Conservation (phyloP, 441 rosid genomes). For the Populus tomentosa region DNA sequence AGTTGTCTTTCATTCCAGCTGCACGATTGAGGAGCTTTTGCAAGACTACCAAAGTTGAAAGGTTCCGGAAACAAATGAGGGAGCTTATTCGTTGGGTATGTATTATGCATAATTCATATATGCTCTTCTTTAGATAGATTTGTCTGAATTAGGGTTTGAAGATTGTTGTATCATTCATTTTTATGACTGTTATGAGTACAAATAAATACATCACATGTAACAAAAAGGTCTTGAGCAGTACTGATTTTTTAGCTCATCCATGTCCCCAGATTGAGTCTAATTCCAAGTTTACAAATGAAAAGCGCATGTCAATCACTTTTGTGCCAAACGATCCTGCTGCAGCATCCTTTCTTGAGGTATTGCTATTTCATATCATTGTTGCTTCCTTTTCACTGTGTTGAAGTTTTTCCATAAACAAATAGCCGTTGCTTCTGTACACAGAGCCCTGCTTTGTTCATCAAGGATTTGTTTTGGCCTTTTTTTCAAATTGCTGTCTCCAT, state of each 20-base stretch:
- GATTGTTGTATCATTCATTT: neutral
- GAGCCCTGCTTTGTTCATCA: neutral
- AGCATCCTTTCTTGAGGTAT: conserved; percentile 69
- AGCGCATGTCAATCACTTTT: conserved; percentile 48
- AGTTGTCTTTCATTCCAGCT: conserved; percentile 76
- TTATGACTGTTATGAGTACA: neutral
- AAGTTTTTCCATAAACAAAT: neutral
- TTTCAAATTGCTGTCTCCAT: neutral
- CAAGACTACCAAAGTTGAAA: conserved; percentile 78
- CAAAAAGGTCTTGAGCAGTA: neutral
- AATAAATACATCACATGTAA: neutral
- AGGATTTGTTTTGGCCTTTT: neutral
- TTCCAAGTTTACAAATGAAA: conserved; percentile 55
- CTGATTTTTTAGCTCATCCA: conserved; percentile 10
- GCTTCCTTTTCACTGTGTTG: conserved; percentile 1
- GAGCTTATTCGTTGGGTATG: conserved; percentile 76
- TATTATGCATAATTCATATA: neutral
- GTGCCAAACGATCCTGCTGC: conserved; percentile 75
- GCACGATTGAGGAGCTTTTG: conserved; percentile 67
- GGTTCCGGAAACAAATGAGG: conserved; percentile 87
- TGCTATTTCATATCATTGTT: neutral
- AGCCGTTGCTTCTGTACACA: neutral
- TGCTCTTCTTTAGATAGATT: neutral
- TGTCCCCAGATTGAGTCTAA: conserved; percentile 66
- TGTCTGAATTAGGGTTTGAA: neutral